A percentile compares a stretch with the other conserved stretches of the same genome.
Evolutionary conservation across 2,329 filamentous ascomycete species (phyloP).

Genomic region (Pleoardoris graminearum): DNA sequence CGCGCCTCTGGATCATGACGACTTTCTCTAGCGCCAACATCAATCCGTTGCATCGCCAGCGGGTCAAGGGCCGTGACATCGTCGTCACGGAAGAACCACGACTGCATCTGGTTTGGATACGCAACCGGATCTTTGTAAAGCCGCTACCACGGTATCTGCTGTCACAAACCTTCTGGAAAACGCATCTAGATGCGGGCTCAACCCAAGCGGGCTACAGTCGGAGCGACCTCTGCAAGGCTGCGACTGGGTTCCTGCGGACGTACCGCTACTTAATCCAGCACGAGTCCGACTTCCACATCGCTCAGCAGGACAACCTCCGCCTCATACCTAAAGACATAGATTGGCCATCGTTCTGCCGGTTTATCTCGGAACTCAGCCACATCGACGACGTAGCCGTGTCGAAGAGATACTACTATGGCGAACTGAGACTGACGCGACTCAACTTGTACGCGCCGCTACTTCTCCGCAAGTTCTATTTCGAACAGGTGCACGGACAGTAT

Average conservation of each 20-base stretch:
- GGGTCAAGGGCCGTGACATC: constrained; percentile 22
- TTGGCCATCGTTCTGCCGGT: constrained; percentile 20
- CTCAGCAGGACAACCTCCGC: neutral
- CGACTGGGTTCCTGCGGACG: constrained; percentile 44
- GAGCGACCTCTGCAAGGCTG: constrained; percentile 7
- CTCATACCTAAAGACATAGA: constrained; percentile 21
- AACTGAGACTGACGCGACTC: constrained; percentile 49
- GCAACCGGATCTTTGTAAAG: constrained; percentile 23
- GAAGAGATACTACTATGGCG: constrained; percentile 49
- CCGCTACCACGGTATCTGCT: constrained; percentile 23
- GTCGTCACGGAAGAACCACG: constrained; percentile 25
- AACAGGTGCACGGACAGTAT: constrained; percentile 32
- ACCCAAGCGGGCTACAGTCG: neutral
- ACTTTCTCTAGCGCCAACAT: constrained; percentile 22
- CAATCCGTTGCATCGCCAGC: constrained; percentile 23
- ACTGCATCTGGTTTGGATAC: constrained; percentile 26
- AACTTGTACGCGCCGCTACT: constrained; percentile 46
- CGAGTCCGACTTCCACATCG: constrained; percentile 41
- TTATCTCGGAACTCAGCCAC: constrained; percentile 6
- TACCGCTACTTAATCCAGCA: constrained; percentile 47
- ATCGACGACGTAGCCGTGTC: constrained; percentile 38
- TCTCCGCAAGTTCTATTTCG: constrained; percentile 5
- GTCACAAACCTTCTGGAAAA: constrained; percentile 18
- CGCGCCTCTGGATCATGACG: constrained; percentile 21
- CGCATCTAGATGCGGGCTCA: neutral